Percentiles rank a stretch among this genome's conserved stretches.
These are phyloP conservation scores for Pseudozyma hubeiensis DNA, from an alignment of 1,284 basidiomycete genomes.

Conservation along the genomic window DNA sequence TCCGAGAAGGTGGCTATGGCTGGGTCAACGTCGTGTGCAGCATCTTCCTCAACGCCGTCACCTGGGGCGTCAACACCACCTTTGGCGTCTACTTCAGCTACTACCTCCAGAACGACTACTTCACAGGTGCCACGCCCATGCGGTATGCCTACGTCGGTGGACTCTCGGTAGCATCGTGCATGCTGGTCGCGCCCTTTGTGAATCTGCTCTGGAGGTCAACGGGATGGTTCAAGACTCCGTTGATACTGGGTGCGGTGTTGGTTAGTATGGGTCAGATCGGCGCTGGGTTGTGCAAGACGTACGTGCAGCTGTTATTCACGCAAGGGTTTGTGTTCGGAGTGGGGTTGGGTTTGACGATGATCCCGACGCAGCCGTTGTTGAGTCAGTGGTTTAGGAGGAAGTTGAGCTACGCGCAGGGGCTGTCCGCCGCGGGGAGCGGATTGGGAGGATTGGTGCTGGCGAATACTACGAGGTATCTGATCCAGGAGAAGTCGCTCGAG, in stretches of 20 bases:
- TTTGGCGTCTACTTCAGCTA: constrained; percentile 71
- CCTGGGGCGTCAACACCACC: constrained; percentile 70
- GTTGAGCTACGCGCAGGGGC: constrained; percentile 32
- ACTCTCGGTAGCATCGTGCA: constrained; percentile 67
- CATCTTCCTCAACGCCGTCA: constrained; percentile 66
- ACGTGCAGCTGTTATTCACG: constrained; percentile 52
- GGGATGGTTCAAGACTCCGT: constrained; percentile 65
- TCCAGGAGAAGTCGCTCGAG: constrained; percentile 44
- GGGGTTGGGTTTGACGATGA: constrained; percentile 55
- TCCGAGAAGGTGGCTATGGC: constrained; percentile 71
- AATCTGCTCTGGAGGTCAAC: constrained; percentile 67
- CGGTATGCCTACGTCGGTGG: constrained; percentile 71
- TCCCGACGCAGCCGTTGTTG: constrained; percentile 44
- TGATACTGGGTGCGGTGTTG: constrained; percentile 65
- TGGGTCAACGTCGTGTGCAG: constrained; percentile 70
- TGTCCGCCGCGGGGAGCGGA: constrained; percentile 32
- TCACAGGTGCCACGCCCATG: constrained; percentile 67
- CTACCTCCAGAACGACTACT: constrained; percentile 70
- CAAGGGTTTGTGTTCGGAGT: constrained; percentile 57
- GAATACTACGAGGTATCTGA: constrained; percentile 42
- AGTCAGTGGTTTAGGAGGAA: constrained; percentile 44
- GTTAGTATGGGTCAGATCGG: constrained; percentile 42
- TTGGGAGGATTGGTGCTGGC: constrained; percentile 38
- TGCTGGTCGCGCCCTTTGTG: constrained; percentile 68
- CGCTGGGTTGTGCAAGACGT: constrained; percentile 47